phyloP scores from a whole-genome alignment of 768 basidiomycete species.

The Boletus vinaceobasis region DNA sequence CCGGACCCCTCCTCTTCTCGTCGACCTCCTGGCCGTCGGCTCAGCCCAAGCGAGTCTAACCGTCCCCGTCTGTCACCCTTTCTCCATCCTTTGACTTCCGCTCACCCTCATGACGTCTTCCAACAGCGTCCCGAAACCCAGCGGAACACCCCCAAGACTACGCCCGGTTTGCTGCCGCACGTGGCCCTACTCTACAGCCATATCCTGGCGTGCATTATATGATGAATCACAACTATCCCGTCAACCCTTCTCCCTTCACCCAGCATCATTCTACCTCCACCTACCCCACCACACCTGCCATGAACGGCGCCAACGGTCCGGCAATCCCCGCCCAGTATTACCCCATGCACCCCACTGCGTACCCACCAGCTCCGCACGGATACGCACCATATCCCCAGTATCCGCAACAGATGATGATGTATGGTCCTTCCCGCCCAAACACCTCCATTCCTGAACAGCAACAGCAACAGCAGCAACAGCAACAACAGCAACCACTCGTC shows the following conservation, averaged over 20 bases:
- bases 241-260: conserved; percentile 52
- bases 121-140: conserved; percentile 15
- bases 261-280: conserved; percentile 41
- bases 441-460: conserved; percentile 34
- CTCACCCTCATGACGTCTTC: conserved; percentile 9
- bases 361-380: conserved; percentile 39
- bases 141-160: conserved; percentile 24
- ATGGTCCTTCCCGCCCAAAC: conserved; percentile 42
- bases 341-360: conserved; percentile 53
- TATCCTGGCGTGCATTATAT: conserved; percentile 54
- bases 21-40: conserved; percentile 29
- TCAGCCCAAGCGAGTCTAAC: conserved; percentile 19
- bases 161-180: conserved; percentile 36
- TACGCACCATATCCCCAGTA: conserved; percentile 59
- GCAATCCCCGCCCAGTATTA: conserved; percentile 50
- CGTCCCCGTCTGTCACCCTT: conserved; percentile 18
- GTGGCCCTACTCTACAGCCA: conserved; percentile 44
- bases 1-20: conserved; percentile 22
- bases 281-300: conserved; percentile 28
- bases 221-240: conserved; percentile 71
- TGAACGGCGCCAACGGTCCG: conserved; percentile 40
- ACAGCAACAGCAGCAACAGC: conserved; percentile 27
- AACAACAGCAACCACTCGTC: conserved; percentile 30
- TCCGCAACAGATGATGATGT: conserved; percentile 65
- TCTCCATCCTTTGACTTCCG: background rate